Evolutionary conservation across 768 basidiomycete species (phyloP), one percentile per base, ranked within the genome.

Genomic region (Termitomyces titanicus): DNA sequence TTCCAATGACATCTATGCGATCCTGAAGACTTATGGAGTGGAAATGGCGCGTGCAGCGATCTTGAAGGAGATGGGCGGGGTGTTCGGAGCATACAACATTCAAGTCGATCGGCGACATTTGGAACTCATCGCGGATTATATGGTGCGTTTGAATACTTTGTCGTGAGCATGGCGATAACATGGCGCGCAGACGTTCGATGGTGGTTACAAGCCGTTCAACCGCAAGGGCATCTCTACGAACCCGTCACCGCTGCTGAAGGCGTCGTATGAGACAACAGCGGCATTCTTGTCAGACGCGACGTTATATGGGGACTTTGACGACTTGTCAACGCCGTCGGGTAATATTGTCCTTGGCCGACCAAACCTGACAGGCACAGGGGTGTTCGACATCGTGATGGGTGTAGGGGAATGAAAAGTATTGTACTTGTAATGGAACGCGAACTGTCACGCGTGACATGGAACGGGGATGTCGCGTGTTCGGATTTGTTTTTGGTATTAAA

Each of bases 131-230:
- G 97, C 97, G 13, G 97, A 99, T 70, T 99, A 98, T 70, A 99
- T 99, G 97, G 96, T 96, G 65, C 62, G 88, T 66, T n/a, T 45
- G 9, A 1, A 24, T 13, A 4, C 18, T 46, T 31, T 33, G 29
- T 12, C n/a, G 2, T 18, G 35, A 37, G 18, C 15, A 12, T 40
- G 39, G 25, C 37, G 45, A 43, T 49, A 27, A 57, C 9, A 29
- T 11, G 35, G n/a, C 54, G 51, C 17, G 20, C 51, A 98, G 96
- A 98, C 97, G 0, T 98, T 94, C 68, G 95, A 98, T 53, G 97
- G 97, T 29, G 94, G 89, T 27, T 99, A 95, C 78, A 96, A 92
- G 72, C 94, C 97, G 2, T 99, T 98, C 76, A 99, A 98, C 72
- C 88, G 97, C 43, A 92, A 89, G 60, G 97, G 97, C 51, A 89